Evolutionary conservation across 1,284 basidiomycete species (phyloP).

Genomic region (Porodaedalea pini): DNA sequence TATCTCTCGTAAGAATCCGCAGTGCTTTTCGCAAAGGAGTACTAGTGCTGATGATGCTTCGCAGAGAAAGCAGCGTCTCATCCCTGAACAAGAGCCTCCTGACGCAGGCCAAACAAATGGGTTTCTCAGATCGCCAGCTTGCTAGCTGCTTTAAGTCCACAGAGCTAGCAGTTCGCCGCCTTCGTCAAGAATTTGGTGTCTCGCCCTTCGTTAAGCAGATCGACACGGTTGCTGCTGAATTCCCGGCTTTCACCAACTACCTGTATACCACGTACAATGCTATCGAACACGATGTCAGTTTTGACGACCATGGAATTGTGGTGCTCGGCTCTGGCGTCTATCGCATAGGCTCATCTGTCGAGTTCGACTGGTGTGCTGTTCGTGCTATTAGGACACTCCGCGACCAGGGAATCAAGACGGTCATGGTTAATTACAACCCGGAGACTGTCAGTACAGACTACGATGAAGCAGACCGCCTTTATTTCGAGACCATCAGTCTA

Average conservation of each 20-base stretch:
- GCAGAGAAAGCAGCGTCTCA: conserved; percentile 65
- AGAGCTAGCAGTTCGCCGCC: conserved; percentile 82
- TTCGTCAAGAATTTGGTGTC: conserved; percentile 83
- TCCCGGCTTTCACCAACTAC: conserved; percentile 98
- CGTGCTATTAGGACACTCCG: conserved; percentile 94
- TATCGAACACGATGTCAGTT: conserved; percentile 85
- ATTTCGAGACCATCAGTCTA: conserved; percentile 98
- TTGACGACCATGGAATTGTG: conserved; percentile 92
- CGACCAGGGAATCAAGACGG: conserved; percentile 90
- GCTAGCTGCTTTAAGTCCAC: conserved; percentile 80
- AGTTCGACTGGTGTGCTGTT: conserved; percentile 99
- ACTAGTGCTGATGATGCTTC: background rate
- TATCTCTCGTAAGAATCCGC: conserved; percentile 55
- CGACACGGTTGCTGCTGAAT: conserved; percentile 97
- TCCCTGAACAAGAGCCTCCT: conserved; percentile 67
- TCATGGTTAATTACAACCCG: conserved; percentile 99
- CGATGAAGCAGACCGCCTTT: conserved; percentile 96
- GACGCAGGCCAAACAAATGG: conserved; percentile 88
- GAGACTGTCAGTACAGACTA: conserved; percentile 99
- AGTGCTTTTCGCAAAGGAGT: background rate
- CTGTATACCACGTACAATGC: conserved; percentile 98
- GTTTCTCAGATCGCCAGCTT: conserved; percentile 93
- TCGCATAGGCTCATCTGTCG: conserved; percentile 97
- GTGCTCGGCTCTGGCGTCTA: conserved; percentile 98
- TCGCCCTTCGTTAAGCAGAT: conserved; percentile 97